Conservation (phyloP, 306 rosid genomes). For the Castanea crenata region DNA sequence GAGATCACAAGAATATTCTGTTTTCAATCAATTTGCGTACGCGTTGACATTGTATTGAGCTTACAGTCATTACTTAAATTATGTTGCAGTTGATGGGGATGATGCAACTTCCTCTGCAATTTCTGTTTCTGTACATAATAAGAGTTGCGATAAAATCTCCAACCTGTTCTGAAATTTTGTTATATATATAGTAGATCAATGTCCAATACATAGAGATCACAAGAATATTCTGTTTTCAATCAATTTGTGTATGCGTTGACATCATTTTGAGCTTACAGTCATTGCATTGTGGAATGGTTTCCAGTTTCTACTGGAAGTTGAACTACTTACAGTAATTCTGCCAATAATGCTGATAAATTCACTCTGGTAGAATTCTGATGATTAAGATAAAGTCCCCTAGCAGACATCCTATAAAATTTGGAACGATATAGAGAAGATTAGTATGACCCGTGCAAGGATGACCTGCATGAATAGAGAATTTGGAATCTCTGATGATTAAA, state of each 20-base stretch:
- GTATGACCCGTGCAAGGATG: no score
- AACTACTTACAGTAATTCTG: neutral
- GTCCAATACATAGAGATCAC: neutral
- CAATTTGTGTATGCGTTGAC: neutral
- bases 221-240: neutral
- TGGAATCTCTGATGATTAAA: no score
- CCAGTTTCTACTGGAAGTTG: neutral
- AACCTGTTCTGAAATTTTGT: neutral
- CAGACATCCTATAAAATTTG: no score
- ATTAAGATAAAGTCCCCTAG: neutral
- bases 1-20: neutral
- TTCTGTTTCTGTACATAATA: neutral
- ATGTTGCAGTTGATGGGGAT: neutral
- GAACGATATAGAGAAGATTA: no score
- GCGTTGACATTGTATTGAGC: neutral
- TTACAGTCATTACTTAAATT: neutral
- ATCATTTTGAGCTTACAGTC: neutral
- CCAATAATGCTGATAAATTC: no score
- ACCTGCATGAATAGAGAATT: no score
- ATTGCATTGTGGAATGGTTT: neutral
- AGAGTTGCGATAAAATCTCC: neutral
- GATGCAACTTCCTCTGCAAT: neutral
- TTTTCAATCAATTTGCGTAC: neutral
- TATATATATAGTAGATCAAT: neutral
- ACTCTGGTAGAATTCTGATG: neutral